phyloP scores from a whole-genome alignment of 2,329 filamentous ascomycete genomes.

The Arthrinium phaeospermum region DNA sequence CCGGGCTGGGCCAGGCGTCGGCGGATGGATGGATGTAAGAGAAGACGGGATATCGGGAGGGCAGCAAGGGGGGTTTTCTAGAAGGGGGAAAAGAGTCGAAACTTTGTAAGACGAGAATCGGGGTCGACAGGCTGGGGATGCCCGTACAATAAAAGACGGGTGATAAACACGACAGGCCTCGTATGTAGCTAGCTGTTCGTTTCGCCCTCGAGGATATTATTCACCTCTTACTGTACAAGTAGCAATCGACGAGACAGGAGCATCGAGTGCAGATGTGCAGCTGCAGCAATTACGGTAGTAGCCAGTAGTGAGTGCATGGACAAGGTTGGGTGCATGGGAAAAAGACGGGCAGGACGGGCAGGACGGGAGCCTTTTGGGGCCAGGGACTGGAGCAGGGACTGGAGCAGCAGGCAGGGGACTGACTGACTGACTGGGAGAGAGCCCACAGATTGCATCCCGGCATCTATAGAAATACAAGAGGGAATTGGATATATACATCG shows the following conservation, averaged over 20 bases:
- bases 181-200: neutral
- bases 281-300: slow-evolving; percentile 15
- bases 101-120: neutral
- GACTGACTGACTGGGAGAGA: neutral
- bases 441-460: neutral
- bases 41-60: neutral
- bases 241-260: slow-evolving; percentile 5
- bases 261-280: slow-evolving; percentile 3
- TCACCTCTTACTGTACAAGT: neutral
- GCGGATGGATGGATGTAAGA: neutral
- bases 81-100: neutral
- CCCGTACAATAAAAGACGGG: slow-evolving; percentile 6
- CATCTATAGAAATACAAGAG: slow-evolving; percentile 13
- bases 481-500: neutral
- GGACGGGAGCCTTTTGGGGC: slow-evolving; percentile 5
- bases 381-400: neutral
- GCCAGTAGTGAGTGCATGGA: slow-evolving; percentile 5
- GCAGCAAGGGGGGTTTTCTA: slow-evolving; percentile 6
- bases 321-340: slow-evolving; percentile 15
- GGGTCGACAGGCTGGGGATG: neutral
- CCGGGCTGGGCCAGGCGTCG: neutral
- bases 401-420: neutral
- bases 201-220: neutral
- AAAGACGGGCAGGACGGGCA: slow-evolving; percentile 8
- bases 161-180: neutral